Evolutionary conservation across 345 rosid genomes (phyloP), one percentile per base, ranked within the genome.

Genomic region (Mangifera indica): DNA sequence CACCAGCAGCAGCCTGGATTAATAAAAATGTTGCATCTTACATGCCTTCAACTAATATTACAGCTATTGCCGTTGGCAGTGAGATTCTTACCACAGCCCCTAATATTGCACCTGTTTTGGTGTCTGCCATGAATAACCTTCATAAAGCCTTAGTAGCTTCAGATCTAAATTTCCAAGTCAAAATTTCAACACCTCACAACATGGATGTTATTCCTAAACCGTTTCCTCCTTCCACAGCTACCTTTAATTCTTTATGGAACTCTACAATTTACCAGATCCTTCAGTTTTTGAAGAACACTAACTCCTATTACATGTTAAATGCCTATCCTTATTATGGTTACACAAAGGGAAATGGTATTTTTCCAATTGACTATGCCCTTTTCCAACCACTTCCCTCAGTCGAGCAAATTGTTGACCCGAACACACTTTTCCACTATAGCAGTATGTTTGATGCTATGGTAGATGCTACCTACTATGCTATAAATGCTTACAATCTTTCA

Each of bases 391-490:
- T 96, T 42, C 74, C 95, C 21, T 48, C 95, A 0, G 98, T 88
- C 64, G 93, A 96, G 73, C 99, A 96, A 86, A 93, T 93, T 42
- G 98, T 96, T 79, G 99, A 96, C 71, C 98, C 99, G 2, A 96
- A 93, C 85, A 96, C 99, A 37, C 89, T 96, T 67, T 81, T 86
- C 42, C 97, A 85, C 75, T 96, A 89, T 77, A 79, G 83, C 79
- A 96, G 99, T 81, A 93, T 96, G 99, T 91, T 93, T 78, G 99
- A 93, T 69, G 94, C 99, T 0, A 88, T 96, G 98, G 95, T 96
- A 63, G 99, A 96, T 77, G 99, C 99, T 63, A 77, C 98, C 49
- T 96, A 91, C 81, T 96, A 92, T 81, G 86, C 99, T 24, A 91
- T 96, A 62, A 85, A 81, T 34, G 89, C 89, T 60, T 26, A 84